Evolutionary conservation across 2,329 filamentous ascomycete genomes (phyloP), one percentile per base, ranked within the genome.

Genomic region (Trichocomaceae sp.): DNA sequence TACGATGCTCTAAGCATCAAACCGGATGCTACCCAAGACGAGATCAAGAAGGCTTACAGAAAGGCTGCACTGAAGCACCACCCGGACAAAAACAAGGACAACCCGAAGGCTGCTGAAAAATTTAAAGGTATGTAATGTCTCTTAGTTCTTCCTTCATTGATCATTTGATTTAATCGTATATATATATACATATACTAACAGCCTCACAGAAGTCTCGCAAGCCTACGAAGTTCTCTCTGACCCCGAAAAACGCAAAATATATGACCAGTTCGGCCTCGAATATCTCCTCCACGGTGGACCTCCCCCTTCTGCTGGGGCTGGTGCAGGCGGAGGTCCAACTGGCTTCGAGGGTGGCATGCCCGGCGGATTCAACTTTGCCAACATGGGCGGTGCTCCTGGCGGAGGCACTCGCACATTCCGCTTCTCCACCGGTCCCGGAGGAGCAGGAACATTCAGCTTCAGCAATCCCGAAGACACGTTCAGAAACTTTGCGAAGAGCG

Each of bases 191-290:
- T 35, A 35, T 15, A 44, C 33, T 46, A 41, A 23, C 35, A 31
- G 31, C 44, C 45, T 7, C 54, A 42, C 59, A 82, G 93, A 97
- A 72, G 88, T 90, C 61, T 96, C 90, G 1, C 91, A 97, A 76
- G 93, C 93, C 55, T 99, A 96, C 77, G 93, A 99, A 75, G 95
- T 99, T 63, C 84, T 99, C 2, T 95, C 90, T 58, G 93, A 99
- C 66, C 91, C 92, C 57, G 91, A 97, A 70, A 99, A 97, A 76
- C 87, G 93, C 66, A 93, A 95, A 73, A 85, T 86, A 42, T 99
- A 99, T 71, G 93, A 99, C 70, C 86, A 92, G 69, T 96, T 86
- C 72, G 93, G 93, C 59, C 85, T 97, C 58, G 93, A 97, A 65
- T 96, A 92, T 75, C 81, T 99, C 50, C 79, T 95, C 31, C 86